These are phyloP conservation scores for Adansonia rubrostipa DNA, from an alignment of 441 rosid genomes.

Conservation along the genomic window DNA sequence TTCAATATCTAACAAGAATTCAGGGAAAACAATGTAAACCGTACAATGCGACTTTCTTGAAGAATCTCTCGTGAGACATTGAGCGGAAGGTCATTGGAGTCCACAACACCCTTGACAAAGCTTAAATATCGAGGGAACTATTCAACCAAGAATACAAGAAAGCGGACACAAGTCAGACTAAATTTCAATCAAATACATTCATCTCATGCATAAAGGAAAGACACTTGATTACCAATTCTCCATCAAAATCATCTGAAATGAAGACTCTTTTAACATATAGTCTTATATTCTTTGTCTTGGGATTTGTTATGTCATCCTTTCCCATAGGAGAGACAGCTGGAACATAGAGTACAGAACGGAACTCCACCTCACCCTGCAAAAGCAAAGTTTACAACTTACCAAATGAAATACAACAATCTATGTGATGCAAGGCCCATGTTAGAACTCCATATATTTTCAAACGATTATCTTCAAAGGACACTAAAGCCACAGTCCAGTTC, in stretches of 20 bases:
- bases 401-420: not conserved
- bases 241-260: constrained; percentile 97
- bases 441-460: not conserved
- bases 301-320: constrained; percentile 82
- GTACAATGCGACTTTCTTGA: constrained; percentile 93
- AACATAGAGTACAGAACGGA: constrained; percentile 87
- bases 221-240: constrained; percentile 73
- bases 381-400: constrained; percentile 24
- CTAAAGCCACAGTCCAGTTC: not conserved
- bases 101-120: constrained; percentile 97
- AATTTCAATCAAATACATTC: constrained; percentile 9
- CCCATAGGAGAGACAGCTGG: constrained; percentile 76
- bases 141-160: constrained; percentile 27
- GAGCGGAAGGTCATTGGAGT: constrained; percentile 93
- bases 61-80: constrained; percentile 98
- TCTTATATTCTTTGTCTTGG: constrained; percentile 94
- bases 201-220: not conserved
- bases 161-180: constrained; percentile 23
- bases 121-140: constrained; percentile 94
- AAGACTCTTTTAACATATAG: constrained; percentile 92
- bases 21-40: constrained; percentile 24
- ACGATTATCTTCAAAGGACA: not conserved
- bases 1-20: not conserved
- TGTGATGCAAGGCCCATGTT: not conserved
- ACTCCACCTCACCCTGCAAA: constrained; percentile 93